Evolutionary conservation across 768 basidiomycete species (phyloP), one percentile per base, ranked within the genome.

Genomic region (Cystobasidium tubakii): DNA sequence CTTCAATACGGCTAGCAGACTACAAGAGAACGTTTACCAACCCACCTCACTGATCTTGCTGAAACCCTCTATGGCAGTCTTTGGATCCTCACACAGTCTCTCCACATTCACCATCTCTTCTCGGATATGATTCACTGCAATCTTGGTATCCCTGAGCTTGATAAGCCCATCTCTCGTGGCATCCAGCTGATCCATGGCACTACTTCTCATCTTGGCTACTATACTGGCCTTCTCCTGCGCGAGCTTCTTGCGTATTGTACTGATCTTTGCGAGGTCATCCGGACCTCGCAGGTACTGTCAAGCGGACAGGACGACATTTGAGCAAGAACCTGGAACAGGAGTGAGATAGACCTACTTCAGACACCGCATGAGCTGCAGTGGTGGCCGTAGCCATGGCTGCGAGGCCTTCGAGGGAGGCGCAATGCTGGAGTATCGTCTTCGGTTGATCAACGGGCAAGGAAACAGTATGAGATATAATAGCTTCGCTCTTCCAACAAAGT

Each of bases 1-100:
- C 69, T 19, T 25, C 10, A 53, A 33, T 39, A 29, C 19, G 21
- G 9, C 23, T 9, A 2, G 33, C 1, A 44, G 25, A 10, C n/a
- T 44, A 44, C 23, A 34, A 4, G 27, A 62, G 4, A 13, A 50
- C 3, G 23, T 84, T 88, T 71, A 12, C 6, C 6, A 34, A 76
- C 81, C 69, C 79, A 96, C 95, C 82, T 93, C 85, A 79, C 90
- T 91, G 80, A 98, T 96, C 83, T 96, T 94, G 83, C 92, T 92
- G 81, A 95, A 97, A 12, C 90, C 97, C 33, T 88, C 84, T 12
- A 92, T 89, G 19, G 85, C 84, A 72, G 88, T 88, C 77, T 87
- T 83, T 13, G 91, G 89, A 79, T 92, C 90, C 50, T 85, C 84
- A 80, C 88, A 90, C 78, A 88, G 82, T 79, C 85, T 87, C 78